Percentiles rank a stretch among this genome's conserved stretches.
Evolutionary conservation across 768 basidiomycete genomes (phyloP).

Genomic region (Lanmaoa pseudosensibilis): DNA sequence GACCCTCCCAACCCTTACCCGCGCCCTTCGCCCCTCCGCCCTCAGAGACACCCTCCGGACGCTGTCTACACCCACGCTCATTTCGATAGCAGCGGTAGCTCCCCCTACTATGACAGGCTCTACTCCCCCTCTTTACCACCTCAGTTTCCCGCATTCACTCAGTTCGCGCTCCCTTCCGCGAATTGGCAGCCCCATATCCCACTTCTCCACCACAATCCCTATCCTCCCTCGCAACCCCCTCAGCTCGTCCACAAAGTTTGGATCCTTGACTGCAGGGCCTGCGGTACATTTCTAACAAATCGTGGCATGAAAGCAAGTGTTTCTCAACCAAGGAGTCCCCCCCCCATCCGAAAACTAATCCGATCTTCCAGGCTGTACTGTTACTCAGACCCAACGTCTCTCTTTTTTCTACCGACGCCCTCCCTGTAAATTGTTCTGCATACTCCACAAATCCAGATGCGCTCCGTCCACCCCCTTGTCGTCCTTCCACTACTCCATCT

Average conservation of each 20-base stretch:
- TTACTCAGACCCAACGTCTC: slow-evolving; percentile 78
- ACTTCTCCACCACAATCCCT: slow-evolving; percentile 42
- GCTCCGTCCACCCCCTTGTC: slow-evolving; percentile 40
- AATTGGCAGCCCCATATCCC: slow-evolving; percentile 38
- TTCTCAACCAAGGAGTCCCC: neutral
- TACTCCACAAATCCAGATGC: slow-evolving; percentile 50
- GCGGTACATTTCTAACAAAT: slow-evolving; percentile 75
- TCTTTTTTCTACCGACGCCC: slow-evolving; percentile 79
- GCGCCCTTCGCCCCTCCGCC: slow-evolving; percentile 19
- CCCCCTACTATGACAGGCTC: slow-evolving; percentile 18
- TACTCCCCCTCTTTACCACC: slow-evolving; percentile 12
- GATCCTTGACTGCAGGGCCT: slow-evolving; percentile 75
- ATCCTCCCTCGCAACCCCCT: slow-evolving; percentile 39
- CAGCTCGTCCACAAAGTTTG: slow-evolving; percentile 70
- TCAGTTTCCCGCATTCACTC: slow-evolving; percentile 26
- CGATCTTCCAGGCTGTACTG: slow-evolving; percentile 64
- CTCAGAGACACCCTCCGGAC: slow-evolving; percentile 18
- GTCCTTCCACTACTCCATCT: slow-evolving; percentile 34
- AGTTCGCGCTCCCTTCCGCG: slow-evolving; percentile 22
- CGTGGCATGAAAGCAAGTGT: slow-evolving; percentile 76
- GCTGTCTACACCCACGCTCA: slow-evolving; percentile 22
- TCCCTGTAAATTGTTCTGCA: slow-evolving; percentile 75
- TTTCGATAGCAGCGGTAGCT: slow-evolving; percentile 19
- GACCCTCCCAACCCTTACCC: slow-evolving; percentile 22
- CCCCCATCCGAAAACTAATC: slow-evolving; percentile 5